Evolutionary conservation across 2,329 filamentous ascomycete genomes (phyloP).

Genomic region (Zalaria sp.): DNA sequence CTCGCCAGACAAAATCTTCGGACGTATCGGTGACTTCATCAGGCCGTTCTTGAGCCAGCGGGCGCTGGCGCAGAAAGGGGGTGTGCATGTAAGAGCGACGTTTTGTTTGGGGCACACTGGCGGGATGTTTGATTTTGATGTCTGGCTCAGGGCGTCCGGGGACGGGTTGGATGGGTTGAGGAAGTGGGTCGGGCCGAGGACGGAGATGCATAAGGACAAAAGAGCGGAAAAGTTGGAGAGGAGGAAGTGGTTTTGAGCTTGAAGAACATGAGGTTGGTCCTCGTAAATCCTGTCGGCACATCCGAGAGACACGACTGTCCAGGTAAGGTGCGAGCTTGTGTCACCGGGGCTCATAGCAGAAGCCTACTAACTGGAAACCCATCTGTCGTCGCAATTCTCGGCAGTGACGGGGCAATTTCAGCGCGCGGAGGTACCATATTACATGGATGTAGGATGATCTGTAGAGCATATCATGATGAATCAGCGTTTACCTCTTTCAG

Average conservation of each 20-base stretch:
- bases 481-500: too few relatives aligned
- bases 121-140: constrained; percentile 32
- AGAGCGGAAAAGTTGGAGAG: constrained; percentile 27
- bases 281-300: too few relatives aligned
- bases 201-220: constrained; percentile 26
- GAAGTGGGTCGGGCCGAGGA: constrained; percentile 27
- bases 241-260: constrained; percentile 28
- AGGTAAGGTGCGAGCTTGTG: too few relatives aligned
- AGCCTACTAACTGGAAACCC: too few relatives aligned
- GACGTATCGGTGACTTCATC: constrained; percentile 24
- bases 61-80: constrained; percentile 25
- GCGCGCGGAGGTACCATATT: too few relatives aligned
- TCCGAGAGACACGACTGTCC: too few relatives aligned
- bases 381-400: too few relatives aligned
- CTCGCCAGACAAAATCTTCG: constrained; percentile 25
- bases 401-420: too few relatives aligned
- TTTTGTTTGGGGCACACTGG: constrained; percentile 27
- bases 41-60: constrained; percentile 24
- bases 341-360: too few relatives aligned
- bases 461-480: too few relatives aligned
- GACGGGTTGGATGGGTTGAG: constrained; percentile 22
- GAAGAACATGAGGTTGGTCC: too few relatives aligned
- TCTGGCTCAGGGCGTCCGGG: constrained; percentile 21
- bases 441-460: too few relatives aligned
- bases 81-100: constrained; percentile 29